Conservation (phyloP, 306 rosid genomes). For the Neltuma alba region DNA sequence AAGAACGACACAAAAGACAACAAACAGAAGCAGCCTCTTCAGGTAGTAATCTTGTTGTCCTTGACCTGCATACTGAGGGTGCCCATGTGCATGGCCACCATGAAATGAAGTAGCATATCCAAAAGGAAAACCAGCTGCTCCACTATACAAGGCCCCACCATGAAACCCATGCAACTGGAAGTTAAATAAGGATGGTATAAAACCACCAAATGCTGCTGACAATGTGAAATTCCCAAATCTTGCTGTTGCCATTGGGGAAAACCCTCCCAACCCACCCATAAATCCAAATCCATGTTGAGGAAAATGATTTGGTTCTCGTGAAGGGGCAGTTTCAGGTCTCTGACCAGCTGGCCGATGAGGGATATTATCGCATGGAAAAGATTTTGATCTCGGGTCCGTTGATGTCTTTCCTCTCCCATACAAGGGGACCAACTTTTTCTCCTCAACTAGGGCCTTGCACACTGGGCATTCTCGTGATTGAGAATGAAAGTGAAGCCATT, state of each 20-base stretch:
- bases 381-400: constrained; percentile 81
- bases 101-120: constrained; percentile 68
- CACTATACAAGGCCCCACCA: constrained; percentile 62
- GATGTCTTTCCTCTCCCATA: constrained; percentile 91
- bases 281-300: constrained; percentile 64
- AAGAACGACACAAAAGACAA: constrained; percentile 59
- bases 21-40: constrained; percentile 66
- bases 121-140: constrained; percentile 61
- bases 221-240: constrained; percentile 84
- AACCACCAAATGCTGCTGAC: constrained; percentile 83
- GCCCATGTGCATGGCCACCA: constrained; percentile 60
- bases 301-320: constrained; percentile 63
- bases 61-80: constrained; percentile 50
- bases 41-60: constrained; percentile 77
- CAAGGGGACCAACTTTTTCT: constrained; percentile 81
- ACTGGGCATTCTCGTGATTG: constrained; percentile 82
- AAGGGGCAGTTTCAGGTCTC: constrained; percentile 85
- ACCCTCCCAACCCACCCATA: constrained; percentile 75
- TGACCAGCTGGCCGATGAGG: constrained; percentile 87
- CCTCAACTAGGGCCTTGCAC: constrained; percentile 82
- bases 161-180: constrained; percentile 79
- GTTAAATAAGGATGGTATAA: constrained; percentile 73
- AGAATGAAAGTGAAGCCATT: constrained; percentile 86
- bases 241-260: constrained; percentile 68
- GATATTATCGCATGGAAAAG: constrained; percentile 66